Percentiles rank a stretch among this genome's conserved stretches.
Conservation (phyloP, 2,329 filamentous ascomycete species). For the Ustilaginoidea virens region DNA sequence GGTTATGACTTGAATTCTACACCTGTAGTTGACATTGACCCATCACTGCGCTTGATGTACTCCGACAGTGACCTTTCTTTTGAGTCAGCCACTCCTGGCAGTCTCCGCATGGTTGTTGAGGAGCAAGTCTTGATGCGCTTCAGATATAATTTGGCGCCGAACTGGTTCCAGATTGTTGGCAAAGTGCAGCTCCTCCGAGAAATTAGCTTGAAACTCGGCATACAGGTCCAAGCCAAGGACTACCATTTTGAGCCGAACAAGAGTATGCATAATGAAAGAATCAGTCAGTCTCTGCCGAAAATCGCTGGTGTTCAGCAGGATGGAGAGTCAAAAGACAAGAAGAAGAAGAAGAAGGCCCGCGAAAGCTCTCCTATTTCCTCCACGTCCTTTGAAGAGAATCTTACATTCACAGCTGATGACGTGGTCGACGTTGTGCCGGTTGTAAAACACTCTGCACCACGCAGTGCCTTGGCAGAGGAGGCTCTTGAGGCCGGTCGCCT, state of each 20-base stretch:
- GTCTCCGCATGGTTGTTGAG: constrained; percentile 52
- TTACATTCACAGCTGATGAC: constrained; percentile 63
- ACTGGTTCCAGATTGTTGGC: constrained; percentile 54
- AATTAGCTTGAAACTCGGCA: constrained; percentile 71
- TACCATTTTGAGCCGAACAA: constrained; percentile 19
- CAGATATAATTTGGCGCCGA: constrained; percentile 53
- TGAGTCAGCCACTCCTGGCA: constrained; percentile 60
- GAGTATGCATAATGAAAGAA: constrained; percentile 15
- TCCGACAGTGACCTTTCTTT: constrained; percentile 71
- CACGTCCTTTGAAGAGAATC: constrained; percentile 23
- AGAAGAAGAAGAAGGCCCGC: constrained; percentile 51
- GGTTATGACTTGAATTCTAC: constrained; percentile 62
- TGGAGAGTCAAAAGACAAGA: constrained; percentile 25
- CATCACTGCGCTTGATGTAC: constrained; percentile 60
- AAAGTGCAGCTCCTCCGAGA: constrained; percentile 80
- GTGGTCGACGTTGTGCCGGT: constrained; percentile 87
- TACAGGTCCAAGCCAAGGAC: constrained; percentile 67
- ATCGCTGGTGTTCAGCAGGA: constrained; percentile 24
- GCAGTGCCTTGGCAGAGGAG: constrained; percentile 84
- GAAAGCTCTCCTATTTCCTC: constrained; percentile 35
- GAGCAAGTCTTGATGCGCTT: constrained; percentile 60
- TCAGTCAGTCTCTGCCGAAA: constrained; percentile 16
- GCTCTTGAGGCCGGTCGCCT: constrained; percentile 90
- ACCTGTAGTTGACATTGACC: constrained; percentile 64
- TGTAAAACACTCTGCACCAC: constrained; percentile 85